Conservation (phyloP, 1,284 basidiomycete genomes). For the Marasmius fiardii region DNA sequence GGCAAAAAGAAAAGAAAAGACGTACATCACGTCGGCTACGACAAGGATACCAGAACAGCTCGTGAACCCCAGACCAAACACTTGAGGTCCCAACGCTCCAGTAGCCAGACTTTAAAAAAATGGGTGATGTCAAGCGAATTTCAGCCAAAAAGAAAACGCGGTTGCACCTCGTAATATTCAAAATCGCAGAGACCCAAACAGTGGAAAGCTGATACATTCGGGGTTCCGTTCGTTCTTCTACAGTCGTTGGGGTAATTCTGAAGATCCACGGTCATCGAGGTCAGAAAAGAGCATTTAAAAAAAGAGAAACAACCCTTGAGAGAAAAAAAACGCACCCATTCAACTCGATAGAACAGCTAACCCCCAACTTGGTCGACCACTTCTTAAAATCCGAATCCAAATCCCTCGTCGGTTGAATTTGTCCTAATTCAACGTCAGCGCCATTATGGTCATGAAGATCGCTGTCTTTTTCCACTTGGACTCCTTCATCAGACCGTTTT, state of each 20-base stretch:
- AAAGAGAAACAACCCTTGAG: not conserved
- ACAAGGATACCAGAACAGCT: conserved; percentile 51
- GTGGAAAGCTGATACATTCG: conserved; percentile 64
- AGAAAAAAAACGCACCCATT: conserved; percentile 10
- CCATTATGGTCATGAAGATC: too few species aligned
- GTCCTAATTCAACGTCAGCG: not conserved
- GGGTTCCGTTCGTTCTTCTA: conserved; percentile 43
- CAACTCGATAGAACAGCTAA: conserved; percentile 10
- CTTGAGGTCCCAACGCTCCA: conserved; percentile 43
- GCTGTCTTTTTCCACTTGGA: not conserved
- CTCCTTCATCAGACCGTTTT: not conserved
- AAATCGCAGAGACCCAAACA: conserved; percentile 62
- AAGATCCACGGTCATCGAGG: too few species aligned
- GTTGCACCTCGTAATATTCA: conserved; percentile 53
- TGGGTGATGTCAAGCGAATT: not conserved
- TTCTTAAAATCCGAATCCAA: not conserved
- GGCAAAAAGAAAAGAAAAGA: too few species aligned
- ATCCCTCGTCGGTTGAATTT: not conserved
- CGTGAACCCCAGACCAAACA: conserved; percentile 52
- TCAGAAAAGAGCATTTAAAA: not conserved
- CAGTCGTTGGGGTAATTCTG: conserved; percentile 51
- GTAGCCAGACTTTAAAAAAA: conserved; percentile 8
- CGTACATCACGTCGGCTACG: conserved; percentile 54
- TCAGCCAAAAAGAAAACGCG: conserved; percentile 41
- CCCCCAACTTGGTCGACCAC: not conserved